Conservation (phyloP, 352 stramenopile species). For the Phytopythium litorale region DNA sequence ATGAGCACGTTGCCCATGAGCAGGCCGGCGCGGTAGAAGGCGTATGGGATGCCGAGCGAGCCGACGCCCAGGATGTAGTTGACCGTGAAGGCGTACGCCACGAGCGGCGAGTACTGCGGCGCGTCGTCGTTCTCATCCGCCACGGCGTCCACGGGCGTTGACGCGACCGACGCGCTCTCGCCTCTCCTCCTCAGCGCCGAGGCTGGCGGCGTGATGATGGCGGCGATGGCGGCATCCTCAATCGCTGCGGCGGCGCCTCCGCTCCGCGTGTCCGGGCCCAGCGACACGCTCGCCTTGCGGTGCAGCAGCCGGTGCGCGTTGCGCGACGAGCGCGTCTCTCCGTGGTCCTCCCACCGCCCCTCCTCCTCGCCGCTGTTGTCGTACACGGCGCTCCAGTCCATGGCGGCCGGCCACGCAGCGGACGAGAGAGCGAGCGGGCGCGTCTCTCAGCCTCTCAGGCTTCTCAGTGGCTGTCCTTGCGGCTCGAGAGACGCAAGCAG, state of each 20-base stretch:
- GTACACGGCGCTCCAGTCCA: constrained; percentile 79
- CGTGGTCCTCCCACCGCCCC: constrained; percentile 59
- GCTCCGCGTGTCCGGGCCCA: constrained; percentile 22
- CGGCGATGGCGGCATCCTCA: constrained; percentile 3
- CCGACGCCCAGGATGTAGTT: constrained; percentile 92
- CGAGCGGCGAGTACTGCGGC: constrained; percentile 59
- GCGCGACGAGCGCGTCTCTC: constrained; percentile 68
- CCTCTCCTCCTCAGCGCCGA: neutral
- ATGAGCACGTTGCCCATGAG: constrained; percentile 76
- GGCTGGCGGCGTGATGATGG: constrained; percentile 3
- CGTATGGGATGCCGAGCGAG: constrained; percentile 87
- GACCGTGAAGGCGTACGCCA: constrained; percentile 88
- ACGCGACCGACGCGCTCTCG: neutral
- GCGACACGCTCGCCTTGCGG: constrained; percentile 46
- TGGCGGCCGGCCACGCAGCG: constrained; percentile 12
- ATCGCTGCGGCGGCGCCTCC: neutral
- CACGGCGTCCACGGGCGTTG: neutral
- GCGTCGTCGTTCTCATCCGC: neutral
- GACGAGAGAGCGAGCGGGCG: too few relatives aligned
- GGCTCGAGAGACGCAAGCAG: neutral
- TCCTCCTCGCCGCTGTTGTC: constrained; percentile 67
- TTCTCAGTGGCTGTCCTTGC: too few relatives aligned
- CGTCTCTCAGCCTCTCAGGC: neutral
- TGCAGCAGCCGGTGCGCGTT: constrained; percentile 68
- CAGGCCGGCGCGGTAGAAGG: constrained; percentile 77